Percentiles rank a stretch among this genome's conserved stretches.
These are phyloP conservation scores for Cenococcum geophilum DNA, from an alignment of 495 filamentous ascomycete species.

Conservation along the genomic window DNA sequence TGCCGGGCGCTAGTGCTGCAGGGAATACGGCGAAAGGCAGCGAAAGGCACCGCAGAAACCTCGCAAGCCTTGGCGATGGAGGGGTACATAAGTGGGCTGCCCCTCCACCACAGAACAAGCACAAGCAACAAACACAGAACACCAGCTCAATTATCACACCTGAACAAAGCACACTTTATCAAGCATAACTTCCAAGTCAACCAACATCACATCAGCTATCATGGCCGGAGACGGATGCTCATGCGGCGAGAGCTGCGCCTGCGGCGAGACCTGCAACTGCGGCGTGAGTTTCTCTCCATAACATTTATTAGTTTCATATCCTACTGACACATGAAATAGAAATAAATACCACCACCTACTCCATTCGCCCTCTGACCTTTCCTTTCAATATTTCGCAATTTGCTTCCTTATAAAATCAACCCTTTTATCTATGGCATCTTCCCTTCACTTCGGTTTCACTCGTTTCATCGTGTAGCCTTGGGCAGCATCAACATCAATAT, in stretches of 20 bases:
- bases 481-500: neutral
- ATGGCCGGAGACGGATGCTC: neutral
- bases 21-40: no score
- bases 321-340: neutral
- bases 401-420: neutral
- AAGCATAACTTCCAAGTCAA: neutral
- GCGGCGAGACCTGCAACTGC: neutral
- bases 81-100: neutral
- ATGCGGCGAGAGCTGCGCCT: slow-evolving; percentile 6
- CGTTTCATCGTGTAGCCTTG: neutral
- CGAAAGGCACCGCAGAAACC: neutral
- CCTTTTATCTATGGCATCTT: neutral
- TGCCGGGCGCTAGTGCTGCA: no score
- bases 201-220: neutral
- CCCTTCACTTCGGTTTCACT: neutral
- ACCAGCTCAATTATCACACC: neutral
- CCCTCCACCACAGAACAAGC: neutral
- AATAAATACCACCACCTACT: neutral
- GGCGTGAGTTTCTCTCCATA: slow-evolving; percentile 3
- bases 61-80: neutral
- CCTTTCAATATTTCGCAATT: neutral
- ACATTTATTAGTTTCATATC: neutral
- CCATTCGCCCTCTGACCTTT: neutral
- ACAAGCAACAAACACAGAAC: slow-evolving; percentile 2
- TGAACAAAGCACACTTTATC: neutral